These are phyloP conservation scores for Ascochyta fabae DNA, from an alignment of 2,329 filamentous ascomycete genomes.

Conservation along the genomic window DNA sequence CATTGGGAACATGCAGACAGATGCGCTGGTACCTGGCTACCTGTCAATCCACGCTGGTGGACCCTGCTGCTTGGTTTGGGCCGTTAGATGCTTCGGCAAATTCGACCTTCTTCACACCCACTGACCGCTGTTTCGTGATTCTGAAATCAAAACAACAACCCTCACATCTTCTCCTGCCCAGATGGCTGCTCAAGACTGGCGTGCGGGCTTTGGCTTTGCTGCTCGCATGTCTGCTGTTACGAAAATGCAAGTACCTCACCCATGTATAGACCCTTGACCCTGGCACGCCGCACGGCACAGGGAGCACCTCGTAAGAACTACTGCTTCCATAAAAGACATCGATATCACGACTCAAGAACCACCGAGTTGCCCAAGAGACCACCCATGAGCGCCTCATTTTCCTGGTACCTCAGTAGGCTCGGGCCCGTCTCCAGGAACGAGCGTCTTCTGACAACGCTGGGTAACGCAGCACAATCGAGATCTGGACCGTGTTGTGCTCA, in stretches of 20 bases:
- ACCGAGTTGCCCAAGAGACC: slow-evolving; percentile 15
- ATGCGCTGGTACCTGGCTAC: slow-evolving; percentile 15
- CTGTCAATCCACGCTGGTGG: slow-evolving; percentile 12
- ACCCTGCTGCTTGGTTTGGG: slow-evolving; percentile 17
- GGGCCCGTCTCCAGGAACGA: slow-evolving; percentile 4
- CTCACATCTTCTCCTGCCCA: slow-evolving; percentile 7
- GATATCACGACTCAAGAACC: slow-evolving; percentile 5
- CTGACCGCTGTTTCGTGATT: slow-evolving; percentile 14
- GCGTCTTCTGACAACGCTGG: slow-evolving; percentile 7
- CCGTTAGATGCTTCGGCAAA: slow-evolving; percentile 16
- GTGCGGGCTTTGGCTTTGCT: slow-evolving; percentile 51
- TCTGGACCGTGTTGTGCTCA: slow-evolving; percentile 7
- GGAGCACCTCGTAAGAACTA: slow-evolving; percentile 28
- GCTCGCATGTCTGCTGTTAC: slow-evolving; percentile 53
- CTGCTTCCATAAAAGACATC: slow-evolving; percentile 12
- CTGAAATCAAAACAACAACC: slow-evolving; percentile 9
- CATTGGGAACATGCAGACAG: background rate
- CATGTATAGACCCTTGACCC: slow-evolving; percentile 12
- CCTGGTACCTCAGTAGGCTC: slow-evolving; percentile 4
- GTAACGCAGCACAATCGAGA: slow-evolving; percentile 9
- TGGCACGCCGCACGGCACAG: slow-evolving; percentile 2
- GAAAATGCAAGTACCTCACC: slow-evolving; percentile 55
- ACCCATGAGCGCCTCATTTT: slow-evolving; percentile 7
- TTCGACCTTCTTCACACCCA: slow-evolving; percentile 7
- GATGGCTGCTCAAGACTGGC: slow-evolving; percentile 50